Conservation (phyloP, 1,139 yeast genomes). For the Meyerozyma sp. region DNA sequence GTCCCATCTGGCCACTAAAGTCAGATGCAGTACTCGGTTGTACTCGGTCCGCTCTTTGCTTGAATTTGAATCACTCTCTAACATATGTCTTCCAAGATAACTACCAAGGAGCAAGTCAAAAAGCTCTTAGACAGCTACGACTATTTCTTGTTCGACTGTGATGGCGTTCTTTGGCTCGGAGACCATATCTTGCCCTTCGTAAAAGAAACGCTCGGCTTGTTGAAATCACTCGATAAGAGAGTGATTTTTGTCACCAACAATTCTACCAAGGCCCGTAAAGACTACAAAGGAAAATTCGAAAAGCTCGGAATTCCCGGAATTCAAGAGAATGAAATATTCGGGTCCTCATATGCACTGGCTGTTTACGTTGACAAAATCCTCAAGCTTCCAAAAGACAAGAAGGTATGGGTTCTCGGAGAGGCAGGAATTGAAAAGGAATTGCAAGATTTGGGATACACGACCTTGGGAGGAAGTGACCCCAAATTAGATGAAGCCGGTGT, state of each 20-base stretch:
- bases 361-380: slow-evolving; percentile 75
- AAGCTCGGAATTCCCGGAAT: slow-evolving; percentile 65
- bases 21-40: not conserved
- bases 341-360: slow-evolving; percentile 89
- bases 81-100: slow-evolving; percentile 17
- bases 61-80: not conserved
- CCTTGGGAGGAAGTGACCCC: slow-evolving; percentile 40
- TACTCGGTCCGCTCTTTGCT: not conserved
- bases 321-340: slow-evolving; percentile 72
- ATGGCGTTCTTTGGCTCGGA: slow-evolving; percentile 47
- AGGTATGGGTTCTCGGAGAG: slow-evolving; percentile 46
- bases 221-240: slow-evolving; percentile 44
- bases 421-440: slow-evolving; percentile 41
- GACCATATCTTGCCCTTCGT: slow-evolving; percentile 40
- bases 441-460: slow-evolving; percentile 35
- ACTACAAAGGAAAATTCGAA: slow-evolving; percentile 70
- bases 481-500: slow-evolving; percentile 22
- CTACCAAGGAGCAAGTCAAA: slow-evolving; percentile 16
- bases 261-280: slow-evolving; percentile 80
- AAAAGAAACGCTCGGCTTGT: slow-evolving; percentile 31
- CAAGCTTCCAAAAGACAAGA: slow-evolving; percentile 60
- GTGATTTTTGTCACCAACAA: slow-evolving; percentile 90
- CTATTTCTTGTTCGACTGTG: slow-evolving; percentile 43
- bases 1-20: not conserved
- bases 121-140: slow-evolving; percentile 27